Conservation (phyloP, 306 rosid genomes). For the Canavalia ensiformis region DNA sequence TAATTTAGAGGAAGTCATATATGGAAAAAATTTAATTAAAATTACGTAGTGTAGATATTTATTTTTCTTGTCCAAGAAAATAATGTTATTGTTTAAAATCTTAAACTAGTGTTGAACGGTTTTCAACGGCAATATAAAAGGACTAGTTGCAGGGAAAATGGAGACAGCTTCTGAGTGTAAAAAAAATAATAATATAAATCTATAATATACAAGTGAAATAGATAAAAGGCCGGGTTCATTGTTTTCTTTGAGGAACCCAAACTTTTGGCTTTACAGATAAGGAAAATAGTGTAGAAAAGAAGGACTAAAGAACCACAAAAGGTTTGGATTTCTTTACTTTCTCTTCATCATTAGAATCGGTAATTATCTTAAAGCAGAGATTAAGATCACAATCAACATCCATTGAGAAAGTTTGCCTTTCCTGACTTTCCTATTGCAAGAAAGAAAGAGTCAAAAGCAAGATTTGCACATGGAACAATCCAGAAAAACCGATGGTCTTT, state of each 20-base stretch:
- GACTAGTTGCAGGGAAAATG: constrained; percentile 66
- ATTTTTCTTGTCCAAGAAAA: neutral
- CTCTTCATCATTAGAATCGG: constrained; percentile 8
- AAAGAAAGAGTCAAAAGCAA: constrained; percentile 32
- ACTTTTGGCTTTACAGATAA: constrained; percentile 60
- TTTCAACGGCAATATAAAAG: constrained; percentile 73
- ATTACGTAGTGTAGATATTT: constrained; percentile 37
- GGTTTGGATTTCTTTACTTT: constrained; percentile 38
- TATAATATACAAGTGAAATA: constrained; percentile 39
- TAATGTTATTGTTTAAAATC: constrained; percentile 26
- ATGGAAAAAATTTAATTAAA: constrained; percentile 21
- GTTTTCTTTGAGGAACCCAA: constrained; percentile 52
- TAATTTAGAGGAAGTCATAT: constrained; percentile 18
- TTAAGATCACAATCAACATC: constrained; percentile 50
- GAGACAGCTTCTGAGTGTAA: constrained; percentile 62
- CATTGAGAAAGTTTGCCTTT: constrained; percentile 43
- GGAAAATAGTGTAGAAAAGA: constrained; percentile 50
- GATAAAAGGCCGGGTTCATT: constrained; percentile 58
- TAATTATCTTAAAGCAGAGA: constrained; percentile 20
- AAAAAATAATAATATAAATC: neutral
- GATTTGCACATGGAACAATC: neutral
- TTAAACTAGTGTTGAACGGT: constrained; percentile 48
- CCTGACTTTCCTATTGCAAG: constrained; percentile 14
- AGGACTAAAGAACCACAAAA: constrained; percentile 40
- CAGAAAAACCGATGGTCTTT: neutral